phyloP scores from a whole-genome alignment of 2,329 filamentous ascomycete genomes.

The Septoria linicola region DNA sequence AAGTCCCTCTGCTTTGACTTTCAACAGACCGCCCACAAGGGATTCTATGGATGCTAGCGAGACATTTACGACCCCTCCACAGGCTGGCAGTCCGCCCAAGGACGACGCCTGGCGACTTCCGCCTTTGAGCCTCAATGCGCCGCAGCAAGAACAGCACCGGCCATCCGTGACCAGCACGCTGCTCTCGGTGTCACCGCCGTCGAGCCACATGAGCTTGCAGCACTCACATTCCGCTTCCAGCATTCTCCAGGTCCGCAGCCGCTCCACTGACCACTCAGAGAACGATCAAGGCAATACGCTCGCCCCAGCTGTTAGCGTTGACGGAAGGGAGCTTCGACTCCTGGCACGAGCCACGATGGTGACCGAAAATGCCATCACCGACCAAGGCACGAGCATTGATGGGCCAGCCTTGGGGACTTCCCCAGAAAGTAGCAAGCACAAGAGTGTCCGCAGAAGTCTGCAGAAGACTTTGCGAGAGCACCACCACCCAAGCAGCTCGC shows the following conservation, averaged over 20 bases:
- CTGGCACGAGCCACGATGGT: constrained; percentile 27
- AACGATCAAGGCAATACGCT: constrained; percentile 13
- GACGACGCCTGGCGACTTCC: constrained; percentile 36
- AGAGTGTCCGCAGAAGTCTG: constrained; percentile 76
- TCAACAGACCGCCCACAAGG: constrained; percentile 28
- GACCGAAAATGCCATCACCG: constrained; percentile 3
- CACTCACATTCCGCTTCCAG: constrained; percentile 36
- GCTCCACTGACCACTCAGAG: constrained; percentile 28
- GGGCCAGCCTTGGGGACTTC: constrained; percentile 24
- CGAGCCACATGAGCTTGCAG: constrained; percentile 27
- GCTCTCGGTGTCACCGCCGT: constrained; percentile 29
- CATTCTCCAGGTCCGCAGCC: constrained; percentile 24
- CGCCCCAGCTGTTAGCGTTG: constrained; percentile 26
- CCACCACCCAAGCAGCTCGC: constrained; percentile 43
- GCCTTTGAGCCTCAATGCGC: constrained; percentile 35
- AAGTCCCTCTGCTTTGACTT: constrained; percentile 27
- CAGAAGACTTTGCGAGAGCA: constrained; percentile 82
- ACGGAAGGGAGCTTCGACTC: constrained; percentile 29
- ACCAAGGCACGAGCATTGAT: constrained; percentile 22
- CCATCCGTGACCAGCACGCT: constrained; percentile 37
- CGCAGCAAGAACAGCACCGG: constrained; percentile 34
- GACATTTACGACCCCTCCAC: constrained; percentile 48
- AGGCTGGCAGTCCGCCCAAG: constrained; percentile 35
- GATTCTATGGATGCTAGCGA: constrained; percentile 40
- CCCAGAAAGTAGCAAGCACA: constrained; percentile 33